These are phyloP conservation scores for Leccinellum albellum DNA, from an alignment of 768 basidiomycete species.

Conservation along the genomic window DNA sequence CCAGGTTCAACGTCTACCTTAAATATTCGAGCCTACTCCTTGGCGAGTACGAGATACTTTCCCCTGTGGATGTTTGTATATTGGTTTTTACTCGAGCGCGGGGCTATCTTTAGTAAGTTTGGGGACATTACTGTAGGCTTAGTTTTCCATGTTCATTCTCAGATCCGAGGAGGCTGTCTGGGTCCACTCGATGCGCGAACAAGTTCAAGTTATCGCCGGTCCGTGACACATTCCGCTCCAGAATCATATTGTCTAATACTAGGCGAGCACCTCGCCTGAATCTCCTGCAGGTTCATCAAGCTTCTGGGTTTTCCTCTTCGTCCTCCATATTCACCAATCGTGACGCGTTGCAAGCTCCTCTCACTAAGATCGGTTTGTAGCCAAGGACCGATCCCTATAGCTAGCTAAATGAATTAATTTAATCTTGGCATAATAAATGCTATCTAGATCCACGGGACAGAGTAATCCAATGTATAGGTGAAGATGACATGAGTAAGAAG, in stretches of 20 bases:
- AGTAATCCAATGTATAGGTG: not conserved
- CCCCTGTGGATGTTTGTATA: not conserved
- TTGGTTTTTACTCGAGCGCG: not conserved
- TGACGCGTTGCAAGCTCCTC: not conserved
- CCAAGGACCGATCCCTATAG: not conserved
- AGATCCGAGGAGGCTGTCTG: not conserved
- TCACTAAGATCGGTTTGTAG: not conserved
- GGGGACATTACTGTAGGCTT: not conserved
- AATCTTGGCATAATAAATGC: not conserved
- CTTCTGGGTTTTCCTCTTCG: not conserved
- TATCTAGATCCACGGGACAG: not conserved
- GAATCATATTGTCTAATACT: not conserved
- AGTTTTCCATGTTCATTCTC: not conserved
- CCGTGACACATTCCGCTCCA: not conserved
- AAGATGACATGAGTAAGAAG: not conserved
- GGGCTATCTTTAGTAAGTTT: not conserved
- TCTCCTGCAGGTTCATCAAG: not conserved
- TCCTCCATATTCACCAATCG: not conserved
- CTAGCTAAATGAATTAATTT: not conserved
- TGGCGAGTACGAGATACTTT: not conserved
- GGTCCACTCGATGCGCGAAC: not conserved
- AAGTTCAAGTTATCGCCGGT: not conserved
- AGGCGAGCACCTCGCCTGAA: not conserved
- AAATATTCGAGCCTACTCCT: not conserved
- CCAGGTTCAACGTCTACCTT: not conserved